Conservation (phyloP, 164 flowering plant species). For the Nymphaea colorata region DNA sequence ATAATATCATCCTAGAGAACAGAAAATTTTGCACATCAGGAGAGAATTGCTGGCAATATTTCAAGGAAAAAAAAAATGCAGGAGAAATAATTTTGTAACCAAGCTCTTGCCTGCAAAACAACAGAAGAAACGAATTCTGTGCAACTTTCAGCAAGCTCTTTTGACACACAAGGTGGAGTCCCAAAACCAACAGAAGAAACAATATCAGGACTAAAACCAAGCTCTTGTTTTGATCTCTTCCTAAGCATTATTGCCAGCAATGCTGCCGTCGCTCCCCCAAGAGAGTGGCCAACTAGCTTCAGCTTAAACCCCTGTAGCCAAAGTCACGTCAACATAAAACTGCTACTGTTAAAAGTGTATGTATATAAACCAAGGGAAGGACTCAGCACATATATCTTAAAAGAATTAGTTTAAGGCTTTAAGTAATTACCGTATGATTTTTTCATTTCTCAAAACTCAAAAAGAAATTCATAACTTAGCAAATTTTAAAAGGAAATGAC, state of each 20-base stretch:
- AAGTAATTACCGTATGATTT: no score
- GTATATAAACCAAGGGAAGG: not conserved
- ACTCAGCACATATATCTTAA: not conserved
- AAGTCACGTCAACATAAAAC: constrained; percentile 14
- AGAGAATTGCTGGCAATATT: not conserved
- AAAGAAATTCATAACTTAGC: no score
- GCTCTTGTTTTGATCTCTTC: constrained; percentile 38
- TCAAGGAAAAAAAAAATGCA: not conserved
- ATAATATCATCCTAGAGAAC: constrained; percentile 75
- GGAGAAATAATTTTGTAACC: not conserved
- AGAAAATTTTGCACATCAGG: not conserved
- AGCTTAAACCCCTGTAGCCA: constrained; percentile 74
- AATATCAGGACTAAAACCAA: constrained; percentile 64
- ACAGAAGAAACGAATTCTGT: constrained; percentile 55
- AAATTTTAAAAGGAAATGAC: no score
- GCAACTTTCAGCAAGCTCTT: constrained; percentile 77
- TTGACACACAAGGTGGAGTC: constrained; percentile 79
- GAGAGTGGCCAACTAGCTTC: constrained; percentile 86
- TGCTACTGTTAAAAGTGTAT: not conserved
- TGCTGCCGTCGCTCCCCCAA: constrained; percentile 79
- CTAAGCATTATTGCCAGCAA: constrained; percentile 73
- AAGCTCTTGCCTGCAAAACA: constrained; percentile 55
- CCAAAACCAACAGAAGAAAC: constrained; percentile 69
- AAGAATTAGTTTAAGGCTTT: no score
- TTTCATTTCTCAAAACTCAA: no score